These are phyloP conservation scores for Pelargonium myrrhifolium DNA, from an alignment of 441 rosid species.

Conservation along the genomic window DNA sequence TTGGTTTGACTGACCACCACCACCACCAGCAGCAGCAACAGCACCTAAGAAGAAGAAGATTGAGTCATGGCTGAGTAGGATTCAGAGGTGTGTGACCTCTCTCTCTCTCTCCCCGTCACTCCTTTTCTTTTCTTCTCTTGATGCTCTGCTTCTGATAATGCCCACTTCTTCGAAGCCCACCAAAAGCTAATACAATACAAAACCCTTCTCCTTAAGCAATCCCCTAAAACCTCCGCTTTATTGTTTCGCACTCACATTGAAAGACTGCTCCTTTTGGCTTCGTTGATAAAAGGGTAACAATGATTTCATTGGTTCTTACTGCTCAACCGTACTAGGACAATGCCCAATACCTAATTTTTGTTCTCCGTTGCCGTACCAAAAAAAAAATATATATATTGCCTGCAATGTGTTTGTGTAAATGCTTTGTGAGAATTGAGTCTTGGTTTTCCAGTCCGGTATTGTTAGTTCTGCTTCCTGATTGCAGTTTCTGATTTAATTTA, in stretches of 20 bases:
- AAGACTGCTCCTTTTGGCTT: neutral
- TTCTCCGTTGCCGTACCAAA: neutral
- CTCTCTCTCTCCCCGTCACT: neutral
- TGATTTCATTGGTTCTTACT: no score
- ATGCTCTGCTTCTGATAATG: constrained; percentile 3
- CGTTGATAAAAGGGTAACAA: no score
- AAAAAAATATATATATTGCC: neutral
- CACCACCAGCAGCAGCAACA: no score
- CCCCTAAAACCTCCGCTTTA: neutral
- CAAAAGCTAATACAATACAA: neutral
- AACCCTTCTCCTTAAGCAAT: constrained; percentile 6
- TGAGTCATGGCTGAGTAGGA: neutral
- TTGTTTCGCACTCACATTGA: neutral
- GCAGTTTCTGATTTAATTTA: neutral
- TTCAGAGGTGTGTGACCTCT: neutral
- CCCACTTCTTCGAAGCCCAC: neutral
- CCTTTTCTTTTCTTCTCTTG: neutral
- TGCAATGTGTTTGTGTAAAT: constrained; percentile 1
- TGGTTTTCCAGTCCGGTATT: neutral
- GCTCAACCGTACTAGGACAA: neutral
- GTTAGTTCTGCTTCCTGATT: neutral
- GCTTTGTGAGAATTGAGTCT: neutral
- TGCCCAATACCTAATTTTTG: neutral
- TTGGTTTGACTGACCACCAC: neutral
- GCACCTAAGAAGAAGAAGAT: neutral